Evolutionary conservation across 2,329 filamentous ascomycete genomes (phyloP), one percentile per base, ranked within the genome.

Genomic region (Elsinoe ampelina): DNA sequence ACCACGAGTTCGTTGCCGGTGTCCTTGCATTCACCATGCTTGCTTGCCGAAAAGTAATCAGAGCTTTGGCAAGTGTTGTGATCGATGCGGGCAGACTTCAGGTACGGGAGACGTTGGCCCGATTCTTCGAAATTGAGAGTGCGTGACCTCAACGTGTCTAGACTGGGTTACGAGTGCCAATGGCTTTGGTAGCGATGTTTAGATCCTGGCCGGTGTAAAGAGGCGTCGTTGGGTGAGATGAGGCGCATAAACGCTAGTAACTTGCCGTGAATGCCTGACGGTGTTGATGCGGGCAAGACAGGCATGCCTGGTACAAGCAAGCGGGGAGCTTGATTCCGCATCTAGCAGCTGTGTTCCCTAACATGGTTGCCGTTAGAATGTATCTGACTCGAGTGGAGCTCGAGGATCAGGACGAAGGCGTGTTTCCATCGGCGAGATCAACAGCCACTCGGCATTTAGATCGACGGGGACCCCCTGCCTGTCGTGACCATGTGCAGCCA

Each of bases 301-400:
- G 17, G 41, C 41, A 26, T 12, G 26, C 26, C 26, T 22, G 8
- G 19, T 22, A 45, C 7, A 10, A 45, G 41, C 41, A 22, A 22
- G 48, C 32, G 48, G 32, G 48, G 48, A 22, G 19, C 30, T 13
- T n/a, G 34, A 17, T 22, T 52, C 32, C 32, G 32, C 8, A 36
- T 52, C 12, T 15, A 38, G 48, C 30, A 52, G 34, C 34, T 52
- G 8, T n/a, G n/a, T 20, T 20, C 10, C 30, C 48, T 22, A 20
- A 11, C 41, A 22, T 45, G 41, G 12, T 12, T 39, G 48, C 19
- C 26, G 45, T 35, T 13, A 35, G 34, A 35, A 36, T 8, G 48
- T 12, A 20, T 39, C 48, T 52, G 48, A 52, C 48, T 52, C 48
- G 48, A 8, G 36, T 34, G 45, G 20, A 50, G 26, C 26, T 48